Evolutionary conservation across 306 rosid species (phyloP).

Genomic region (Trifolium repens): DNA sequence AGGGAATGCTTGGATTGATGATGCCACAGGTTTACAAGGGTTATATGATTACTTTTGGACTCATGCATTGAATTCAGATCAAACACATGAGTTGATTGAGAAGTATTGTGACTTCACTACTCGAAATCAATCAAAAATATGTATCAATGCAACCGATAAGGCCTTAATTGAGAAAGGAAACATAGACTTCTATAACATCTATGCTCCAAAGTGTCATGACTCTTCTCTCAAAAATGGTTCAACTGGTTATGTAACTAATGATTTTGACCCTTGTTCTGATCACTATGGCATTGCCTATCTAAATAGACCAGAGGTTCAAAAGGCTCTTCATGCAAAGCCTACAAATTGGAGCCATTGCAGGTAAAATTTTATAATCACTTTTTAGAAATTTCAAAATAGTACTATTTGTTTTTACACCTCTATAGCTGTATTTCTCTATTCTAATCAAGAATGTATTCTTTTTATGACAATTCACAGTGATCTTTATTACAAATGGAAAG

Average conservation of each 20-base stretch:
- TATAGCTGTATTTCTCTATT: neutral
- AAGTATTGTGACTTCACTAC: conserved; percentile 51
- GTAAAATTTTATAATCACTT: conserved; percentile 34
- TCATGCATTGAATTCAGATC: conserved; percentile 63
- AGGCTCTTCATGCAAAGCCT: conserved; percentile 58
- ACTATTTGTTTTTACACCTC: neutral
- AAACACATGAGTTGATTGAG: conserved; percentile 52
- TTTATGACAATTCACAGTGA: conserved; percentile 34
- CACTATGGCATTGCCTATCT: conserved; percentile 47
- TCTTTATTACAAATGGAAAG: conserved; percentile 33
- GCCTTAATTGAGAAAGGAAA: conserved; percentile 37
- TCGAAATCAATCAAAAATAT: conserved; percentile 16
- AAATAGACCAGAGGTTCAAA: conserved; percentile 59
- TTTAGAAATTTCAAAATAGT: neutral
- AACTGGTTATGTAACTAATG: conserved; percentile 49
- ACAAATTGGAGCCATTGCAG: conserved; percentile 55
- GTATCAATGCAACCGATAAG: conserved; percentile 17
- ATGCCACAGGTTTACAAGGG: conserved; percentile 32
- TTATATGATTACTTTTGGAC: conserved; percentile 53
- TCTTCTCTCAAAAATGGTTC: conserved; percentile 38
- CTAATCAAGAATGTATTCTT: neutral
- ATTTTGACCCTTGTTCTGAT: conserved; percentile 61
- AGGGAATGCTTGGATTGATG: conserved; percentile 67
- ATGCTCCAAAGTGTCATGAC: conserved; percentile 54
- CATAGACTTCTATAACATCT: conserved; percentile 49